Evolutionary conservation across 106 monocot species (phyloP).

Genomic region (Amphibolis antarctica): DNA sequence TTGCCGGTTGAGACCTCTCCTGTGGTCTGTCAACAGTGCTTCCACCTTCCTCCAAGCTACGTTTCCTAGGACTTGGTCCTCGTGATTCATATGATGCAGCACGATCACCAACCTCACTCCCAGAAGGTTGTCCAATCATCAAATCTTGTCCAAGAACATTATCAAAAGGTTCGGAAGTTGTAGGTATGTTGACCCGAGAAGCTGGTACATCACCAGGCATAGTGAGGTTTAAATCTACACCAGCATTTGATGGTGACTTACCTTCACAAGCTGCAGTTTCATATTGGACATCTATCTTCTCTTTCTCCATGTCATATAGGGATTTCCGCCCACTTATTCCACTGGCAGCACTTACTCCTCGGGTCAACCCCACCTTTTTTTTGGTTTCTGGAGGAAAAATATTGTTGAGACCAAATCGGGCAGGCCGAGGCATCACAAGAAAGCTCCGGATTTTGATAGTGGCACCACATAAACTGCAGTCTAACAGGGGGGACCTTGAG

Average conservation of each 20-base stretch:
- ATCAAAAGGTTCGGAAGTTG: slow-evolving; percentile 34
- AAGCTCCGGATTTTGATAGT: slow-evolving; percentile 85
- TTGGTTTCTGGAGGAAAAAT: slow-evolving; percentile 32
- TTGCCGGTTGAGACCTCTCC: slow-evolving; percentile 54
- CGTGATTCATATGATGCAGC: slow-evolving; percentile 91
- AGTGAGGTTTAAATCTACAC: slow-evolving; percentile 77
- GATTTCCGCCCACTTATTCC: slow-evolving; percentile 64
- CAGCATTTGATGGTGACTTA: slow-evolving; percentile 61
- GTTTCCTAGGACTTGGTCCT: slow-evolving; percentile 86
- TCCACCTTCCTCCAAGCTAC: slow-evolving; percentile 86
- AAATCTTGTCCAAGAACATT: slow-evolving; percentile 73
- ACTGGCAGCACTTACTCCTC: slow-evolving; percentile 89
- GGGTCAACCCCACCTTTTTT: slow-evolving; percentile 51
- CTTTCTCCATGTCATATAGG: slow-evolving; percentile 47
- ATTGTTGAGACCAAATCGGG: slow-evolving; percentile 37
- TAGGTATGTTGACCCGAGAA: slow-evolving; percentile 32
- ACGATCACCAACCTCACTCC: slow-evolving; percentile 97
- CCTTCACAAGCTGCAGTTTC: slow-evolving; percentile 52
- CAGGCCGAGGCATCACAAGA: slow-evolving; percentile 40
- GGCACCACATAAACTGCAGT: slow-evolving; percentile 87
- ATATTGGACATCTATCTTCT: slow-evolving; percentile 41
- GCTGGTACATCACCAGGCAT: slow-evolving; percentile 74
- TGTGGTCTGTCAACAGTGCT: slow-evolving; percentile 91
- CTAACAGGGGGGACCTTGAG: slow-evolving; percentile 71
- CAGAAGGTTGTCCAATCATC: slow-evolving; percentile 91